Percentiles rank a stretch among this genome's conserved stretches.
phyloP scores from a whole-genome alignment of 73 alveolate species.

The Paramecium pentaurelia region DNA sequence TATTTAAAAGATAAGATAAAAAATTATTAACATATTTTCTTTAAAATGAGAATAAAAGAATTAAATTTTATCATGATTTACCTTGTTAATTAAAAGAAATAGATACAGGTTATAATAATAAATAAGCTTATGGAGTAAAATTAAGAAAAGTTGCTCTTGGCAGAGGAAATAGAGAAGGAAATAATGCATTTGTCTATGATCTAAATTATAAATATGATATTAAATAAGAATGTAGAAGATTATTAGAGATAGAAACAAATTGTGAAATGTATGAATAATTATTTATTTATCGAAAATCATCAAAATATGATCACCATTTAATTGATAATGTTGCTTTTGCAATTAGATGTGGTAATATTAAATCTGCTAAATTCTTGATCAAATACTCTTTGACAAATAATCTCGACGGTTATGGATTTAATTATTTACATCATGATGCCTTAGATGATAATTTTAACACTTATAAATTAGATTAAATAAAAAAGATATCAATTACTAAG shows the following conservation, averaged over 20 bases:
- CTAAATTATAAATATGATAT: neutral
- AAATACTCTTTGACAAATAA: constrained; percentile 64
- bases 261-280: constrained; percentile 72
- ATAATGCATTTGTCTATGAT: constrained; percentile 95
- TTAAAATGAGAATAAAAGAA: constrained; percentile 30
- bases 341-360: constrained; percentile 87
- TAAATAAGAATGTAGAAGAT: neutral
- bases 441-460: constrained; percentile 24
- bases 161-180: constrained; percentile 97
- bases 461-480: neutral
- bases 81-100: constrained; percentile 72
- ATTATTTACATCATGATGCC: constrained; percentile 86
- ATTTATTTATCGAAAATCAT: constrained; percentile 55
- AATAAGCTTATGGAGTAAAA: constrained; percentile 85
- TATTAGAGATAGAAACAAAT: constrained; percentile 66
- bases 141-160: constrained; percentile 88
- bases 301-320: constrained; percentile 59
- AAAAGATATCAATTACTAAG: constrained; percentile 66
- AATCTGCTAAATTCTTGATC: constrained; percentile 78
- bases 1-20: constrained; percentile 71
- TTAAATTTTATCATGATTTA: constrained; percentile 47
- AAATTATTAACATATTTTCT: constrained; percentile 72
- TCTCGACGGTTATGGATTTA: constrained; percentile 86
- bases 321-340: constrained; percentile 71
- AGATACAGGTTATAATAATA: constrained; percentile 85